These are phyloP conservation scores for Suillus alpinus DNA, from an alignment of 768 basidiomycete species.

Conservation along the genomic window DNA sequence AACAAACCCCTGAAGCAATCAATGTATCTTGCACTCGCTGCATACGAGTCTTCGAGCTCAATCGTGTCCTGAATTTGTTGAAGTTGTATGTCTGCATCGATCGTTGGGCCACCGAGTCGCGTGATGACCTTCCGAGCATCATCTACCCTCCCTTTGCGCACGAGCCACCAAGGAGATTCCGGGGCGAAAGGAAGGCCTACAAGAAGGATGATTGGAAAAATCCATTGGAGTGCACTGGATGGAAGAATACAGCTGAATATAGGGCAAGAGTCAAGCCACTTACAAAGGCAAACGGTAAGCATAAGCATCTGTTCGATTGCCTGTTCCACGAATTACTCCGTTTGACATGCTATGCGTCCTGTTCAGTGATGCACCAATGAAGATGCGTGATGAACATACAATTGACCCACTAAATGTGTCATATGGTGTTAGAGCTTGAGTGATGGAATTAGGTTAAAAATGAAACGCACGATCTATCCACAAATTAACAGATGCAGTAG, in stretches of 20 bases:
- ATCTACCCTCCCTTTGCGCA: conserved; percentile 25
- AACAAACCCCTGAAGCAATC: conserved; percentile 31
- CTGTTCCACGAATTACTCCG: conserved; percentile 22
- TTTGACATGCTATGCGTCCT: conserved; percentile 18
- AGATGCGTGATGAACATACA: conserved; percentile 10
- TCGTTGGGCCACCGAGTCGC: conserved; percentile 18
- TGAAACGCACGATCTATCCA: conserved; percentile 22
- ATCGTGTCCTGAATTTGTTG: conserved; percentile 30
- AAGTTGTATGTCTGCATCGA: conserved; percentile 21
- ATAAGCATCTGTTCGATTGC: conserved; percentile 17
- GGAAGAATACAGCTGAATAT: not conserved
- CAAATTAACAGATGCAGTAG: conserved; percentile 23
- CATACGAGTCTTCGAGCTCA: conserved; percentile 26
- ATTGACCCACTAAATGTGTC: conserved; percentile 18
- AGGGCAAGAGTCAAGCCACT: not conserved
- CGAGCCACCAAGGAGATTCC: conserved; percentile 34
- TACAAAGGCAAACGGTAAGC: conserved; percentile 28
- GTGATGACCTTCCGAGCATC: conserved; percentile 21
- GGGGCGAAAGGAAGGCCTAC: conserved; percentile 30
- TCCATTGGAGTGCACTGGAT: conserved; percentile 29
- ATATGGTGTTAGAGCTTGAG: not conserved
- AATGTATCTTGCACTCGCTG: conserved; percentile 23
- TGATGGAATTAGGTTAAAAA: not conserved
- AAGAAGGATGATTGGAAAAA: conserved; percentile 30
- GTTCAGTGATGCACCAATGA: not conserved